A percentile compares a stretch with the other conserved stretches of the same genome.
Evolutionary conservation across 2,329 filamentous ascomycete species (phyloP).

Genomic region (Diaporthe caulivora): DNA sequence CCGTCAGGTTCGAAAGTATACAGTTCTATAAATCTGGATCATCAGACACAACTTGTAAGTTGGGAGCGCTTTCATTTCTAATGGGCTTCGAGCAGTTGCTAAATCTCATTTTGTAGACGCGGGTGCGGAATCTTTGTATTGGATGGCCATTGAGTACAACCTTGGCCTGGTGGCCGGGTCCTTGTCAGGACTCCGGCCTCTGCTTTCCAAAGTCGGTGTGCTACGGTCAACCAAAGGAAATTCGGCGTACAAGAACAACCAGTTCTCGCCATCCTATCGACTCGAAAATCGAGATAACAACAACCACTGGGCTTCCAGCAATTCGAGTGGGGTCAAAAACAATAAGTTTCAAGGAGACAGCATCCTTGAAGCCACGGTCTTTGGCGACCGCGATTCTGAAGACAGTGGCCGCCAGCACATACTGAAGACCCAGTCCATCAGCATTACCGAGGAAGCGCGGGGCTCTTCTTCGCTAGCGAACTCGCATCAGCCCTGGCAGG

Average conservation of each 20-base stretch:
- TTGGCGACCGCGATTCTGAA: background rate
- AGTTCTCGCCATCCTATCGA: constrained; percentile 8
- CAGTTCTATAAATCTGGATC: constrained; percentile 35
- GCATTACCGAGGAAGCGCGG: background rate
- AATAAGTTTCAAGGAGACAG: constrained; percentile 17
- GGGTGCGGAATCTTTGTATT: constrained; percentile 37
- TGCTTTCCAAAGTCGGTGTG: constrained; percentile 22
- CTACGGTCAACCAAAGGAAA: background rate
- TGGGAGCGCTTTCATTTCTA: background rate
- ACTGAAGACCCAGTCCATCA: constrained; percentile 7
- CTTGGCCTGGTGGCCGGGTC: constrained; percentile 38
- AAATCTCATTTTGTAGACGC: constrained; percentile 11
- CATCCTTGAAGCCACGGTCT: constrained; percentile 3
- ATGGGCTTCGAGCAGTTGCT: background rate
- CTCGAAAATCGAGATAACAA: constrained; percentile 11
- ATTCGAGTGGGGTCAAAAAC: background rate
- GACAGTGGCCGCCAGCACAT: constrained; percentile 14
- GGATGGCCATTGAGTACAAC: constrained; percentile 40
- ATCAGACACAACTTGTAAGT: constrained; percentile 36
- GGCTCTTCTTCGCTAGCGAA: background rate
- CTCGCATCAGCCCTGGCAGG: background rate
- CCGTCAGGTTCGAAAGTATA: constrained; percentile 32
- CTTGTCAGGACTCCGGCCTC: constrained; percentile 33
- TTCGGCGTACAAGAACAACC: background rate
- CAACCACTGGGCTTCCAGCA: background rate